Percentiles rank a stretch among this genome's conserved stretches.
phyloP scores from a whole-genome alignment of 2,329 filamentous ascomycete genomes.

The Diplodia sapinea region DNA sequence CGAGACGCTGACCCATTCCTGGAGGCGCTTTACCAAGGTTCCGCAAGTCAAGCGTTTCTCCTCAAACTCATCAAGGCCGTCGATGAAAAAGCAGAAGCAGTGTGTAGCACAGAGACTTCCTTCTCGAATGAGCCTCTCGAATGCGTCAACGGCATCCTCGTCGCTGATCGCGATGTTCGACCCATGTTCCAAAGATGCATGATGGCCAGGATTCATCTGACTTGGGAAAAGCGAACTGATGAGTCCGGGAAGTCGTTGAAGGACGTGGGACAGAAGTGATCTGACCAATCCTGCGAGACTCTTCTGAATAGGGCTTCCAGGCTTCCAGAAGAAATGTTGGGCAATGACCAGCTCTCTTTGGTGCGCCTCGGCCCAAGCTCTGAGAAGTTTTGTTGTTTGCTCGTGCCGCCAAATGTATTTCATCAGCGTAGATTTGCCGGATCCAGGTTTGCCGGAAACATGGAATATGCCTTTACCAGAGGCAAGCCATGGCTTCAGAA shows the following conservation, averaged over 20 bases:
- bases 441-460: neutral
- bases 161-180: neutral
- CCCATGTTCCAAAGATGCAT: neutral
- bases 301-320: neutral
- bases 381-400: neutral
- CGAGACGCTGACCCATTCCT: neutral
- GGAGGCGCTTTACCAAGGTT: neutral
- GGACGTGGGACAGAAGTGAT: neutral
- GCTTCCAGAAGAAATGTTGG: neutral
- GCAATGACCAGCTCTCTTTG: neutral
- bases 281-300: neutral
- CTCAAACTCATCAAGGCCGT: neutral
- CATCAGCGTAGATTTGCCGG: neutral
- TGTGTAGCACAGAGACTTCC: neutral
- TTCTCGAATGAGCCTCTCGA: neutral
- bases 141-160: neutral
- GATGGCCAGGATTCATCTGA: accelerated
- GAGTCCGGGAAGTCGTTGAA: neutral
- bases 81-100: neutral
- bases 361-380: neutral
- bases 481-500: neutral
- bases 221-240: neutral
- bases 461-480: neutral
- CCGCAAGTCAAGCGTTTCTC: neutral
- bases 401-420: neutral